Percentiles rank a stretch among this genome's conserved stretches.
Conservation (phyloP, 2,329 filamentous ascomycete genomes). For the Thielaviopsis populi region DNA sequence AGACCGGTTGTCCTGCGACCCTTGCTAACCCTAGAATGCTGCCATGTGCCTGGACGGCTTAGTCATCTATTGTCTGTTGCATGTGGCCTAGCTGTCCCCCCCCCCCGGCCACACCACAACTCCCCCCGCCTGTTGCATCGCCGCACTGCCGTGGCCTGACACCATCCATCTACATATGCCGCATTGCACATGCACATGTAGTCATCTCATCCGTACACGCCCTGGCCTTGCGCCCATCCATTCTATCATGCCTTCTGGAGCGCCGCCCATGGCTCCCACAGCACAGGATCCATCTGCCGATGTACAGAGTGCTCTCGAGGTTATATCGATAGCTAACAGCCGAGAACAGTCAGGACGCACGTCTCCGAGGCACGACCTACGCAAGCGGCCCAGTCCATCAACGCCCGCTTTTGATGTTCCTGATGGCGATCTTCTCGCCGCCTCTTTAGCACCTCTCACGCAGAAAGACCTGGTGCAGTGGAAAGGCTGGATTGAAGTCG, state of each 20-base stretch:
- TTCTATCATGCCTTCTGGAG: not conserved
- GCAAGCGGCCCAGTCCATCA: not conserved
- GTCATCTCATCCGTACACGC: not conserved
- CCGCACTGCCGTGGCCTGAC: too few species aligned
- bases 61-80: too few species aligned
- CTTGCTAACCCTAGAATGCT: not conserved
- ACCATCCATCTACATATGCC: too few species aligned
- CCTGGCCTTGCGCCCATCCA: too few species aligned
- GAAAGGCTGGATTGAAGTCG: slow-evolving; percentile 68
- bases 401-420: not conserved
- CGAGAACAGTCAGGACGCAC: not conserved
- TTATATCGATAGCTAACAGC: not conserved
- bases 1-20: not conserved
- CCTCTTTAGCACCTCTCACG: slow-evolving; percentile 33
- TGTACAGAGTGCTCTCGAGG: not conserved
- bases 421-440: slow-evolving; percentile 30
- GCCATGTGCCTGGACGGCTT: too few species aligned
- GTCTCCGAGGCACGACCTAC: not conserved
- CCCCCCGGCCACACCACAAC: too few species aligned
- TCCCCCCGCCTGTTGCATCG: too few species aligned
- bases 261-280: not conserved
- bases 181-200: not conserved
- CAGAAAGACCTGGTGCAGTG: slow-evolving; percentile 43
- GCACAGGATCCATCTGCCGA: not conserved
- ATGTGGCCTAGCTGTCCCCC: too few species aligned